phyloP scores from a whole-genome alignment of 1,284 basidiomycete genomes.

The Phylloboletellus chloephorus region DNA sequence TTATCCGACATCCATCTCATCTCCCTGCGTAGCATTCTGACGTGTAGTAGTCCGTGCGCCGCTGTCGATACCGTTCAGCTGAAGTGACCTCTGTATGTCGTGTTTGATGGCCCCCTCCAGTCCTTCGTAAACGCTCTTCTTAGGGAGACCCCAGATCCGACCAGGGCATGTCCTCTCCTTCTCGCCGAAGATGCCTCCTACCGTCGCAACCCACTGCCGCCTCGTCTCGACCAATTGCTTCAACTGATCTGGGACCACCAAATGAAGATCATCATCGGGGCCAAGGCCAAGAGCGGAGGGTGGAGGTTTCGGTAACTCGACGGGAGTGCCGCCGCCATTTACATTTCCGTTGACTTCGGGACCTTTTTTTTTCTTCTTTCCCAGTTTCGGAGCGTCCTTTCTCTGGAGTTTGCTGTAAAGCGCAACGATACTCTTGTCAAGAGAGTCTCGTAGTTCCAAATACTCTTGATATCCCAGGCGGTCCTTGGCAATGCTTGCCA shows the following conservation, averaged over 20 bases:
- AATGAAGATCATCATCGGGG: slow-evolving; percentile 58
- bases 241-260: slow-evolving; percentile 69
- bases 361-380: slow-evolving; percentile 66
- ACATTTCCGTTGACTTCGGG: slow-evolving; percentile 39
- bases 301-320: slow-evolving; percentile 40
- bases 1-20: slow-evolving; percentile 55
- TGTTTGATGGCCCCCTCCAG: slow-evolving; percentile 55
- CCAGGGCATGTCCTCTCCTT: slow-evolving; percentile 61
- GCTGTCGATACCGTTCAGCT: slow-evolving; percentile 16
- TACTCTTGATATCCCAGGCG: slow-evolving; percentile 90
- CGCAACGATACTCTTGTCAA: slow-evolving; percentile 77
- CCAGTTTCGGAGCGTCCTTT: slow-evolving; percentile 61
- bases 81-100: slow-evolving; percentile 14
- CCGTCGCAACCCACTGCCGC: slow-evolving; percentile 64
- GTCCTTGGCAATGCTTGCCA: slow-evolving; percentile 77
- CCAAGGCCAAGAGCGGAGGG: slow-evolving; percentile 64
- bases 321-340: slow-evolving; percentile 29
- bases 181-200: slow-evolving; percentile 63
- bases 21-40: slow-evolving; percentile 39
- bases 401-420: slow-evolving; percentile 70
- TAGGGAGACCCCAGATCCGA: slow-evolving; percentile 68
- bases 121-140: slow-evolving; percentile 67
- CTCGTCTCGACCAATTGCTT: slow-evolving; percentile 66
- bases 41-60: slow-evolving; percentile 38
- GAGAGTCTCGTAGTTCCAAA: slow-evolving; percentile 68